Conservation (phyloP, 2,329 filamentous ascomycete species). For the Xylaria hypoxylon region DNA sequence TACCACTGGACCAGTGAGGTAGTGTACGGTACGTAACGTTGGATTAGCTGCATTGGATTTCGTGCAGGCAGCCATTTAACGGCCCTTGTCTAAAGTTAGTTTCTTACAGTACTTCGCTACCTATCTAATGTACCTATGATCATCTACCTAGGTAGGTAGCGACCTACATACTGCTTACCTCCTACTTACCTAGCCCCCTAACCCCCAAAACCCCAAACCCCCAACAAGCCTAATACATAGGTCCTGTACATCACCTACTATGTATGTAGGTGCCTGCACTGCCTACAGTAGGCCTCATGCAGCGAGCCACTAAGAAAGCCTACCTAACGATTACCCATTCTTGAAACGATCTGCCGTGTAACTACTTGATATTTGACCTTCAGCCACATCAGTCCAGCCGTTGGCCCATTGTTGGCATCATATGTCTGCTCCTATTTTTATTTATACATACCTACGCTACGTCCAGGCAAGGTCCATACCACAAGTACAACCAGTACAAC, state of each 20-base stretch:
- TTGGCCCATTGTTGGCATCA: slow-evolving; percentile 9
- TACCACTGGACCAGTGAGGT: too few species aligned
- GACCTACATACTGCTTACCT: too few species aligned
- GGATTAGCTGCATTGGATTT: slow-evolving; percentile 1
- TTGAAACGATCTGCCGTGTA: slow-evolving; percentile 29
- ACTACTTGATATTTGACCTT: background rate
- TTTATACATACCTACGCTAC: slow-evolving; percentile 15
- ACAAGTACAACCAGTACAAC: slow-evolving; percentile 8
- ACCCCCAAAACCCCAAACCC: too few species aligned
- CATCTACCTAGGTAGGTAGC: background rate
- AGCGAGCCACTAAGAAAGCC: too few species aligned
- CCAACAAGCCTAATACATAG: slow-evolving; percentile 1
- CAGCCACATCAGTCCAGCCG: slow-evolving; percentile 16
- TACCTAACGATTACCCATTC: slow-evolving; percentile 5
- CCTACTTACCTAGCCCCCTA: background rate
- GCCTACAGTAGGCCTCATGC: too few species aligned
- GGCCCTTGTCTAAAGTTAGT: background rate
- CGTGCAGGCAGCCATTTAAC: slow-evolving; percentile 3
- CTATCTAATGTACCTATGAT: background rate
- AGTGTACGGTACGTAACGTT: too few species aligned
- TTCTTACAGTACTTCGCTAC: too few species aligned
- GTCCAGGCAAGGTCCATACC: background rate
- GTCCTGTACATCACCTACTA: too few species aligned
- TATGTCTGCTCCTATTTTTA: slow-evolving; percentile 22
- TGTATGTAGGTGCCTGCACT: too few species aligned